phyloP scores from a whole-genome alignment of 306 rosid species.

The Mimosa pudica region DNA sequence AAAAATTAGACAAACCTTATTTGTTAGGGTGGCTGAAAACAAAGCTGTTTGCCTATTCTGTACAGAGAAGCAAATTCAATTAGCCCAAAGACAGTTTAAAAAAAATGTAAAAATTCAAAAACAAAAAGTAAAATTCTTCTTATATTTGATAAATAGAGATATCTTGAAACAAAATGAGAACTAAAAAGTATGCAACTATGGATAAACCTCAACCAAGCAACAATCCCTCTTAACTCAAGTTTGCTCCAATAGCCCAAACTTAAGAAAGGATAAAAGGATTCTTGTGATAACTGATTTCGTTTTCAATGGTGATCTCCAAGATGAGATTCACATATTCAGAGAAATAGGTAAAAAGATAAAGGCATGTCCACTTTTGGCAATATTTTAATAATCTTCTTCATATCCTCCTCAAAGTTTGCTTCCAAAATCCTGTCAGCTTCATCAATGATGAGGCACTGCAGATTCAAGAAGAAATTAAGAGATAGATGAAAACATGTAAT shows the following conservation, averaged over 20 bases:
- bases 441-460: constrained; percentile 88
- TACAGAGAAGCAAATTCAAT: constrained; percentile 39
- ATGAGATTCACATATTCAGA: background rate
- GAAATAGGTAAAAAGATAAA: background rate
- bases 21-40: constrained; percentile 96
- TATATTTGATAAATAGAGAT: background rate
- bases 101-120: background rate
- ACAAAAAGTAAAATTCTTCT: constrained; percentile 1
- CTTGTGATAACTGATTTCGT: background rate
- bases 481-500: constrained; percentile 35
- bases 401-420: constrained; percentile 94
- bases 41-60: constrained; percentile 95
- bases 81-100: constrained; percentile 13
- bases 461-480: constrained; percentile 32
- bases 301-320: constrained; percentile 9
- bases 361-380: constrained; percentile 72
- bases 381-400: constrained; percentile 81
- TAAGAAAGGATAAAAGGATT: background rate
- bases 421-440: constrained; percentile 98
- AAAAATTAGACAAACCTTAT: constrained; percentile 62
- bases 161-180: background rate
- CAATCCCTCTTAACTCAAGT: background rate
- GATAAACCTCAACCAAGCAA: background rate
- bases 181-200: background rate
- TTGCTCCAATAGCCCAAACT: constrained; percentile 2